phyloP scores from a whole-genome alignment of 1,139 yeast species.

The Pichia sp. region DNA sequence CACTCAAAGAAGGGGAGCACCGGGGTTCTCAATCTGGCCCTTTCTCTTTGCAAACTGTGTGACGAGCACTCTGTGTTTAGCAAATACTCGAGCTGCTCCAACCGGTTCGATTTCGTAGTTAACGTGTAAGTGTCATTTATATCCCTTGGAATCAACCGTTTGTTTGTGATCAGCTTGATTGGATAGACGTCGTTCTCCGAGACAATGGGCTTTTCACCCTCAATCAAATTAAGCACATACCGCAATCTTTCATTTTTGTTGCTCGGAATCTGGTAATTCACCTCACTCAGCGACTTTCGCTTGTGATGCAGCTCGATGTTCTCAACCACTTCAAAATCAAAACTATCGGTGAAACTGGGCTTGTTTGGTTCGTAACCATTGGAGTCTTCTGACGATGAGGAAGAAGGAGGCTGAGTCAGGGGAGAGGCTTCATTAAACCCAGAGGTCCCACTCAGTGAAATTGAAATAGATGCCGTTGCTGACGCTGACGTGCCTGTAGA shows the following conservation, averaged over 20 bases:
- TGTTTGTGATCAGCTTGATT: slow-evolving; percentile 19
- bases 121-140: slow-evolving; percentile 28
- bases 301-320: slow-evolving; percentile 4
- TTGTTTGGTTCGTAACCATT: not conserved
- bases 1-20: slow-evolving; percentile 47
- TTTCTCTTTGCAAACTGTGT: slow-evolving; percentile 39
- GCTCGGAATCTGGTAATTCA: slow-evolving; percentile 18
- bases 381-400: not conserved
- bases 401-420: not conserved
- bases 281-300: slow-evolving; percentile 7
- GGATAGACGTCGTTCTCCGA: slow-evolving; percentile 26
- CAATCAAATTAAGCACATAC: slow-evolving; percentile 21
- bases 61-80: slow-evolving; percentile 33
- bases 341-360: not conserved
- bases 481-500: not conserved
- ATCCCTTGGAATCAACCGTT: slow-evolving; percentile 22
- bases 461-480: not conserved
- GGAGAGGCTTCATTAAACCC: not conserved
- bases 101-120: slow-evolving; percentile 26
- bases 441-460: not conserved
- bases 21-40: slow-evolving; percentile 38
- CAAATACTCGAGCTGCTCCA: slow-evolving; percentile 26
- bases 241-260: slow-evolving; percentile 18
- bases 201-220: slow-evolving; percentile 18
- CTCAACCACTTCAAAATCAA: not conserved